A percentile compares a stretch with the other conserved stretches of the same genome.
Evolutionary conservation across 306 rosid species (phyloP).

Genomic region (Senna siamea): DNA sequence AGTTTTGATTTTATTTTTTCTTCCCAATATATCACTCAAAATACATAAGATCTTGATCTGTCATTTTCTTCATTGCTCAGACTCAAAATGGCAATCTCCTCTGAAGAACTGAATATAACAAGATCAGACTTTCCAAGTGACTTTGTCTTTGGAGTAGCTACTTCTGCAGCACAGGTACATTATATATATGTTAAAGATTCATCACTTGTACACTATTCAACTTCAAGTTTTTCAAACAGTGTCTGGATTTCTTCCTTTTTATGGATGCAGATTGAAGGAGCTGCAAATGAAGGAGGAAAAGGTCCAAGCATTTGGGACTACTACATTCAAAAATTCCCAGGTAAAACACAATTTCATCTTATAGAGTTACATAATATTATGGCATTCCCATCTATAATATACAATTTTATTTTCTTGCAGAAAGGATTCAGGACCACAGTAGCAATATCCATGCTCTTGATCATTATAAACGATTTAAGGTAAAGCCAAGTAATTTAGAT

Average conservation of each 20-base stretch:
- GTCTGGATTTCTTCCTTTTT: not conserved
- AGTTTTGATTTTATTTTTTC: too few relatives aligned
- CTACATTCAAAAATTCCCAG: slow-evolving; percentile 10
- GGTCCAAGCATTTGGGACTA: slow-evolving; percentile 45
- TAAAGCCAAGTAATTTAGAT: not conserved
- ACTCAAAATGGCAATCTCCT: too few relatives aligned
- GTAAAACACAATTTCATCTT: not conserved
- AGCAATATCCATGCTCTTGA: not conserved
- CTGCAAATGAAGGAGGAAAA: slow-evolving; percentile 37
- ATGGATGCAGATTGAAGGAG: slow-evolving; percentile 38
- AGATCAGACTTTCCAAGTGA: not conserved
- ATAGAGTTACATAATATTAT: too few relatives aligned
- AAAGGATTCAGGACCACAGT: slow-evolving; percentile 1
- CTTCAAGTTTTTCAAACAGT: too few relatives aligned
- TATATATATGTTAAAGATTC: too few relatives aligned
- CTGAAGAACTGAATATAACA: not conserved
- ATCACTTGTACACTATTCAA: too few relatives aligned
- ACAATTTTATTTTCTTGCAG: not conserved
- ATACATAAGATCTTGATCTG: too few relatives aligned
- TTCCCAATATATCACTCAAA: too few relatives aligned
- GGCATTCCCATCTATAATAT: too few relatives aligned
- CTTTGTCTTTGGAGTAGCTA: not conserved
- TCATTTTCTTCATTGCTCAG: not conserved
- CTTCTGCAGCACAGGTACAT: not conserved
- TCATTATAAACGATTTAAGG: slow-evolving; percentile 29